A percentile compares a stretch with the other conserved stretches of the same genome.
These are phyloP conservation scores for Chamaecyparis obtusa DNA, from an alignment of 75 land plant species.

Conservation along the genomic window DNA sequence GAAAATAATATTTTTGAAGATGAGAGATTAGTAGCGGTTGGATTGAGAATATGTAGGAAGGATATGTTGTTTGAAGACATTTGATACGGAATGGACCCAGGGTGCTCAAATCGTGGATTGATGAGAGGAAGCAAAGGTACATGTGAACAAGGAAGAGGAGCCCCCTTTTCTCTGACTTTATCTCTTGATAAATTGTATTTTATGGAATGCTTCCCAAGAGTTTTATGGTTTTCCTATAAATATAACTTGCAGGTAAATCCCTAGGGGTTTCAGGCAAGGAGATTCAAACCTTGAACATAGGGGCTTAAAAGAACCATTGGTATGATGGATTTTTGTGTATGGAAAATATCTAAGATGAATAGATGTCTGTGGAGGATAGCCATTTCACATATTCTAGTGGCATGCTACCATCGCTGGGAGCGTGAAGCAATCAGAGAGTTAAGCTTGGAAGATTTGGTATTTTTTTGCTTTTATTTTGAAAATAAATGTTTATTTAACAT, in stretches of 20 bases:
- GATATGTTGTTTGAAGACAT: not conserved
- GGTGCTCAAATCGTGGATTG: not conserved
- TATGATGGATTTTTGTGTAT: not conserved
- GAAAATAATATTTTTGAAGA: not conserved
- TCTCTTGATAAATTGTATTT: not conserved
- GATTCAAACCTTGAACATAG: not conserved
- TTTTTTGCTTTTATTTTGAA: not conserved
- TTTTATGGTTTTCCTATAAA: not conserved
- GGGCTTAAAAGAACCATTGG: not conserved
- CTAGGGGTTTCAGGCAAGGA: not conserved
- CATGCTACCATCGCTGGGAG: slow-evolving; percentile 37
- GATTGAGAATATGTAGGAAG: not conserved
- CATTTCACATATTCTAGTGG: slow-evolving; percentile 30
- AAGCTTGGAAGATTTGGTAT: slow-evolving; percentile 25
- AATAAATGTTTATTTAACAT: not conserved
- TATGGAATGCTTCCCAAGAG: not conserved
- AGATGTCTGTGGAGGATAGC: slow-evolving; percentile 33
- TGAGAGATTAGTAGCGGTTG: not conserved
- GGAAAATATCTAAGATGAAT: not conserved
- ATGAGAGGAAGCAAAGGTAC: not conserved
- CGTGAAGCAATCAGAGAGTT: slow-evolving; percentile 27
- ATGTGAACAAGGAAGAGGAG: not conserved
- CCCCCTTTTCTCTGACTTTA: not conserved
- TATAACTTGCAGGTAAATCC: not conserved
- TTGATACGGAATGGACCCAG: not conserved